Evolutionary conservation across 2,329 filamentous ascomycete species (phyloP).

Genomic region (Biscogniauxia sp.): DNA sequence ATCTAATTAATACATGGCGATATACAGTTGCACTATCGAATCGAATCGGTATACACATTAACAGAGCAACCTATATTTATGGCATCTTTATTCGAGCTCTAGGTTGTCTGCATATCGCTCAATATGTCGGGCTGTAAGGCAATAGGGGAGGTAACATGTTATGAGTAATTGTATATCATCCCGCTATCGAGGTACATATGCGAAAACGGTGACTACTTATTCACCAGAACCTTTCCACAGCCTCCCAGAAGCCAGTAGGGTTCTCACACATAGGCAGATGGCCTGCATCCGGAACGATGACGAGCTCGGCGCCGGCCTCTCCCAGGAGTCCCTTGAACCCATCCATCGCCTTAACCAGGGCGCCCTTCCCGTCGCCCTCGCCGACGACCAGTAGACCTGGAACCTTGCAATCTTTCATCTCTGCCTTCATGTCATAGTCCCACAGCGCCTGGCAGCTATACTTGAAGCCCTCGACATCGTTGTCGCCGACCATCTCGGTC

Average conservation of each 20-base stretch:
- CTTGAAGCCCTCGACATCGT: slow-evolving; percentile 68
- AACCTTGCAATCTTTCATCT: slow-evolving; percentile 52
- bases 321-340: slow-evolving; percentile 64
- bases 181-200: no score
- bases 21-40: no score
- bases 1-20: no score
- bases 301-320: slow-evolving; percentile 53
- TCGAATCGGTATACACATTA: no score
- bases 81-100: no score
- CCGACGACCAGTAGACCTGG: slow-evolving; percentile 71
- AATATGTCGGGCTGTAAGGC: no score
- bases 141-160: no score
- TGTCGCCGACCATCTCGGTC: slow-evolving; percentile 65
- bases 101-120: no score
- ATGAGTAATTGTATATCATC: no score
- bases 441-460: slow-evolving; percentile 68
- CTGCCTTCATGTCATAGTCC: slow-evolving; percentile 63
- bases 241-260: slow-evolving; percentile 64
- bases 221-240: slow-evolving; percentile 58
- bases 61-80: no score
- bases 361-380: slow-evolving; percentile 66
- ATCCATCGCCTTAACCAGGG: slow-evolving; percentile 76
- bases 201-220: background rate
- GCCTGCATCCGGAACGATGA: slow-evolving; percentile 66
- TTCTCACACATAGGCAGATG: slow-evolving; percentile 85